phyloP scores from a whole-genome alignment of 2,329 filamentous ascomycete species.

The Beauveria sp. region DNA sequence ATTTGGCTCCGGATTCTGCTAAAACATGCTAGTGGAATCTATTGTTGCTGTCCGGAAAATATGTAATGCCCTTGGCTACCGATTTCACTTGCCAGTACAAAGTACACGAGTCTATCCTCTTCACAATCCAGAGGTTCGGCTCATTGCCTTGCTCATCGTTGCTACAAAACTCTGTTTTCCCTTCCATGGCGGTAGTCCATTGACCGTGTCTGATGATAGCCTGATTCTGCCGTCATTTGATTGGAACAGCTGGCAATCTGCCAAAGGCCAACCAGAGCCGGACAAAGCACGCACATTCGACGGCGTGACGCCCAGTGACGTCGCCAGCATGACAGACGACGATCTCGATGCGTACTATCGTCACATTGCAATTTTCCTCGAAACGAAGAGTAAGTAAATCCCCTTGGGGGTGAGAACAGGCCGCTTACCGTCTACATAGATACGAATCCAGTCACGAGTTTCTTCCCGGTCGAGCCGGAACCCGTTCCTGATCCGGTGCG shows the following conservation, averaged over 20 bases:
- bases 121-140: constrained; percentile 65
- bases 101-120: constrained; percentile 38
- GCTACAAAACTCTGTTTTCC: constrained; percentile 75
- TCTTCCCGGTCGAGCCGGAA: constrained; percentile 27
- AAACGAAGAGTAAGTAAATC: constrained; percentile 23
- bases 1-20: constrained; percentile 14
- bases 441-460: constrained; percentile 22
- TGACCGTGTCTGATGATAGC: not conserved
- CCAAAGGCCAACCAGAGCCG: constrained; percentile 29
- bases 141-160: constrained; percentile 65
- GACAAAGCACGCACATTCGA: constrained; percentile 32
- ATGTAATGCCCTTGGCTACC: constrained; percentile 42
- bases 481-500: constrained; percentile 12
- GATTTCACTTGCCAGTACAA: constrained; percentile 42
- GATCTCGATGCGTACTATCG: constrained; percentile 61
- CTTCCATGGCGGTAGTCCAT: constrained; percentile 45
- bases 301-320: constrained; percentile 51
- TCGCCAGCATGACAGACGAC: constrained; percentile 51
- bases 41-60: constrained; percentile 34
- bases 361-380: constrained; percentile 25
- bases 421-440: constrained; percentile 14
- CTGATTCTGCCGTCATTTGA: constrained; percentile 39
- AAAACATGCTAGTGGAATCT: constrained; percentile 46
- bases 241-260: constrained; percentile 62
- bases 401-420: not conserved